A percentile compares a stretch with the other conserved stretches of the same genome.
Conservation (phyloP, 805 yeast species). For the Saccharomycopsis sp. region DNA sequence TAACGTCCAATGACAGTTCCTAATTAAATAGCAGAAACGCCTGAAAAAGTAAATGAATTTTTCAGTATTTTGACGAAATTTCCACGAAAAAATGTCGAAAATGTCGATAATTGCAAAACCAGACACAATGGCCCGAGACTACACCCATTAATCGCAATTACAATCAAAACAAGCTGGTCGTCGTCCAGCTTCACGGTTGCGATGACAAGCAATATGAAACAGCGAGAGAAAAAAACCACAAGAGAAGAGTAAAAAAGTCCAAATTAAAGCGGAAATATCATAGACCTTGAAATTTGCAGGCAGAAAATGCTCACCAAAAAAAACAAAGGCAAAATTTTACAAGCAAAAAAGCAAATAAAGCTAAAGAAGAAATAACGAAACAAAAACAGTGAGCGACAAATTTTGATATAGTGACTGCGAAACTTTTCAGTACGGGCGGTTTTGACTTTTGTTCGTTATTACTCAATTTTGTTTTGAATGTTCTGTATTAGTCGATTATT, state of each 20-base stretch:
- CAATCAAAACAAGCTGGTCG: not conserved
- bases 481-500: not conserved
- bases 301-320: not conserved
- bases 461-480: not conserved
- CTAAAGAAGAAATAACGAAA: no score
- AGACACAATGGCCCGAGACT: not conserved
- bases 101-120: not conserved
- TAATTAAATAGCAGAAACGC: not conserved
- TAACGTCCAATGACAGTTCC: not conserved
- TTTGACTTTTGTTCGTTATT: not conserved
- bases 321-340: not conserved
- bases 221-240: not conserved
- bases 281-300: constrained; percentile 1
- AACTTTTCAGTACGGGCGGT: not conserved
- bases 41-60: not conserved
- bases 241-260: not conserved
- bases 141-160: not conserved
- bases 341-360: no score
- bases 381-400: not conserved
- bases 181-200: no score
- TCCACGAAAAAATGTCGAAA: not conserved
- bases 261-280: constrained; percentile 1
- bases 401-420: not conserved
- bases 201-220: not conserved
- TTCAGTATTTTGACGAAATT: not conserved